Percentiles rank a stretch among this genome's conserved stretches.
Evolutionary conservation across 2,329 filamentous ascomycete genomes (phyloP).

Genomic region (Knufia fluminis): DNA sequence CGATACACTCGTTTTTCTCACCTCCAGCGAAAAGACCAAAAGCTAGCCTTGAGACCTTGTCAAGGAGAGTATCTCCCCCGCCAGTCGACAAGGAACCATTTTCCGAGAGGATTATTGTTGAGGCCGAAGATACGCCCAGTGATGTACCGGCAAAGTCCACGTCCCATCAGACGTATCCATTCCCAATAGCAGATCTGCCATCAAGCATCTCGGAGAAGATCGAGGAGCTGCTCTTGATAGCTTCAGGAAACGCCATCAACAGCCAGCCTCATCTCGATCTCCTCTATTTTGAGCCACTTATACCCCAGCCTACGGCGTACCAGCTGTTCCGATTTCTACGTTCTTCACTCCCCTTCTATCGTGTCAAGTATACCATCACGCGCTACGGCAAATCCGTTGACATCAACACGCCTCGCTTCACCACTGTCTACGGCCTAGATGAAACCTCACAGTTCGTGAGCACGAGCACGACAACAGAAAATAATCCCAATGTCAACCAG

Average conservation of each 20-base stretch:
- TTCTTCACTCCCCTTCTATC: constrained; percentile 63
- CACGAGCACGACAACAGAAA: constrained; percentile 11
- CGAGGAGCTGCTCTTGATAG: constrained; percentile 28
- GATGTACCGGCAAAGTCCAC: constrained; percentile 22
- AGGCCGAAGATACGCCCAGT: background rate
- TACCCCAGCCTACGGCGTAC: constrained; percentile 47
- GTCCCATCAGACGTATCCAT: constrained; percentile 45
- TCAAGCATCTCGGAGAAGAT: constrained; percentile 33
- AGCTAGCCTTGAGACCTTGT: constrained; percentile 11
- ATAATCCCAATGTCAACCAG: constrained; percentile 27
- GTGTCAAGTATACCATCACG: constrained; percentile 64
- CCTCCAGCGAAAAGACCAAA: constrained; percentile 38
- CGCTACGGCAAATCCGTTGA: constrained; percentile 53
- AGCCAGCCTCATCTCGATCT: constrained; percentile 64
- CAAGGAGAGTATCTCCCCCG: constrained; percentile 1
- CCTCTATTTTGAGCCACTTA: constrained; percentile 65
- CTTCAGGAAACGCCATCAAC: constrained; percentile 50
- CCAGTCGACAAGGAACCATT: background rate
- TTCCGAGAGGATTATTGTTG: too few relatives aligned
- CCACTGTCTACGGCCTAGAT: constrained; percentile 52
- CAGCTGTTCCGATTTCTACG: constrained; percentile 63
- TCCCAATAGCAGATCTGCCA: constrained; percentile 42
- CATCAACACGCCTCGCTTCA: constrained; percentile 54
- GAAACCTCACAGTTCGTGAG: constrained; percentile 52
- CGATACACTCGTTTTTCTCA: constrained; percentile 61